Conservation (phyloP, 2,329 filamentous ascomycete genomes). For the Neophaeococcomyces aloes region DNA sequence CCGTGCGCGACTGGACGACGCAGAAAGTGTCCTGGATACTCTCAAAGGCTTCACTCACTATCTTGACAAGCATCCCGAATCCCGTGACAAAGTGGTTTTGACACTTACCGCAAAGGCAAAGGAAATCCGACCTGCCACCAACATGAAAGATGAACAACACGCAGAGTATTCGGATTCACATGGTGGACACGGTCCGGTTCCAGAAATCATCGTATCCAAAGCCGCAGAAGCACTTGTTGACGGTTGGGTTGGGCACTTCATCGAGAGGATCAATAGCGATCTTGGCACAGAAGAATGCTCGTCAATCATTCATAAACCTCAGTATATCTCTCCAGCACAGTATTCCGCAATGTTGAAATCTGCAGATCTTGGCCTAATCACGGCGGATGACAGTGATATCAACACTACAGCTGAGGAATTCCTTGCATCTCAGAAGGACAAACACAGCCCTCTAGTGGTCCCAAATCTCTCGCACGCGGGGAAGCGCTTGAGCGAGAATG, state of each 20-base stretch:
- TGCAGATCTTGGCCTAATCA: slow-evolving; percentile 86
- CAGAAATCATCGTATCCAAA: too few relatives aligned
- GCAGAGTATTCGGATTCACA: too few relatives aligned
- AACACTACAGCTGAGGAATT: slow-evolving; percentile 96
- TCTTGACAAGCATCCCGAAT: slow-evolving; percentile 79
- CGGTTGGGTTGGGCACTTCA: slow-evolving; percentile 63
- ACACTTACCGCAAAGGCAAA: slow-evolving; percentile 82
- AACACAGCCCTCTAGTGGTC: slow-evolving; percentile 77
- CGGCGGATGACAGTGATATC: slow-evolving; percentile 93
- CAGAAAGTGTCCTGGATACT: slow-evolving; percentile 90
- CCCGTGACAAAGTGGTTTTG: slow-evolving; percentile 81
- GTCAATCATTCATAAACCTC: slow-evolving; percentile 87
- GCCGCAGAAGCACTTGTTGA: too few relatives aligned
- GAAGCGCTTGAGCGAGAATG: slow-evolving; percentile 70
- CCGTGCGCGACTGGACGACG: slow-evolving; percentile 83
- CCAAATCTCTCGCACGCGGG: slow-evolving; percentile 96
- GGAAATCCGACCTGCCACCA: slow-evolving; percentile 36
- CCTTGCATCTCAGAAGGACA: slow-evolving; percentile 79
- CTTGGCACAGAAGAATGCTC: slow-evolving; percentile 82
- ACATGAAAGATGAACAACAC: too few relatives aligned
- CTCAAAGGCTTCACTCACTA: slow-evolving; percentile 89
- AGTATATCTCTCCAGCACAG: slow-evolving; percentile 80
- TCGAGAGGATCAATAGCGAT: slow-evolving; percentile 80
- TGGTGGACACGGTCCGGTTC: too few relatives aligned
- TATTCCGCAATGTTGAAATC: slow-evolving; percentile 89